A percentile compares a stretch with the other conserved stretches of the same genome.
These are phyloP conservation scores for Phyllosticta ampelicida DNA, from an alignment of 2,329 filamentous ascomycete species.

Conservation along the genomic window DNA sequence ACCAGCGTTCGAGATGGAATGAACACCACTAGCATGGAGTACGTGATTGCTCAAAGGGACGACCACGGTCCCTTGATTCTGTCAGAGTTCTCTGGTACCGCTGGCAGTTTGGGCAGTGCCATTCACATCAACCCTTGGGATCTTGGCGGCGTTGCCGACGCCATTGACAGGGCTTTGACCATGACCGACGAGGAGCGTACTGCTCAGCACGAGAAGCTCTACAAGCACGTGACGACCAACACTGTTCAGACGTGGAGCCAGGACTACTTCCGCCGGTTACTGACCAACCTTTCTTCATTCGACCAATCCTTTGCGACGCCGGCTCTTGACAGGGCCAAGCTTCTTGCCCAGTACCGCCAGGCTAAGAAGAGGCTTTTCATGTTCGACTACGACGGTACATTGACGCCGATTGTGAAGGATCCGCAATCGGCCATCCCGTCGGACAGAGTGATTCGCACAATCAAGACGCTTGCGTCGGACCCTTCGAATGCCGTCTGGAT, in stretches of 20 bases:
- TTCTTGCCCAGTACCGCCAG: slow-evolving; percentile 63
- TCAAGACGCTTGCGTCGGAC: slow-evolving; percentile 71
- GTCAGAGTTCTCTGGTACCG: slow-evolving; percentile 93
- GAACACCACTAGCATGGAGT: slow-evolving; percentile 95
- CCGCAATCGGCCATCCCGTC: slow-evolving; percentile 83
- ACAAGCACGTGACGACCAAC: slow-evolving; percentile 73
- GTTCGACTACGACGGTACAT: slow-evolving; percentile 97
- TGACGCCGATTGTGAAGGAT: slow-evolving; percentile 88
- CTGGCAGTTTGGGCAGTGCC: slow-evolving; percentile 71
- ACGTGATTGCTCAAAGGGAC: slow-evolving; percentile 83
- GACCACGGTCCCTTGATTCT: slow-evolving; percentile 80
- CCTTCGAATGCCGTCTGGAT: slow-evolving; percentile 91
- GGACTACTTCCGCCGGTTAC: slow-evolving; percentile 65
- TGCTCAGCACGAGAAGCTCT: slow-evolving; percentile 62
- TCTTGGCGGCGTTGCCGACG: slow-evolving; percentile 67
- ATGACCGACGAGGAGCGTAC: slow-evolving; percentile 59
- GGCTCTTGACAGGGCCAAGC: slow-evolving; percentile 60
- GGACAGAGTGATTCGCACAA: slow-evolving; percentile 65
- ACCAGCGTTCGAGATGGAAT: slow-evolving; percentile 94
- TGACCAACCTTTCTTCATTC: slow-evolving; percentile 69
- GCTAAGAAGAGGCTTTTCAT: slow-evolving; percentile 81
- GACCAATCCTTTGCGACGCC: slow-evolving; percentile 69
- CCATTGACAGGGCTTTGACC: slow-evolving; percentile 70
- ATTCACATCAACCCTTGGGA: slow-evolving; percentile 98
- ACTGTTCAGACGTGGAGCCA: slow-evolving; percentile 81